Evolutionary conservation across 2,329 filamentous ascomycete genomes (phyloP).

Genomic region (Cytospora schulzeri): DNA sequence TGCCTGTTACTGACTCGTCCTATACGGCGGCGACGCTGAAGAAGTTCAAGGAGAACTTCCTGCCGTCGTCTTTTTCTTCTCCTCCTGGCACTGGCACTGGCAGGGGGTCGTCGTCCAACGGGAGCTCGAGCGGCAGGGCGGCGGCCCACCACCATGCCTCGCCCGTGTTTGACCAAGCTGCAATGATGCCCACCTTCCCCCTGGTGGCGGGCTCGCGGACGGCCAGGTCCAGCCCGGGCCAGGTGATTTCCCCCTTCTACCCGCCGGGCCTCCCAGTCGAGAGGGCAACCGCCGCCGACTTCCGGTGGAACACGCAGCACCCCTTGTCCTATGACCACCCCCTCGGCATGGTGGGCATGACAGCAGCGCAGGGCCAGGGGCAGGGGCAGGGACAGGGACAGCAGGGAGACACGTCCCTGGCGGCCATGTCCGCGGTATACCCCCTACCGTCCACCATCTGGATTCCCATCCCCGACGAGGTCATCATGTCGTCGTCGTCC

Average conservation of each 20-base stretch:
- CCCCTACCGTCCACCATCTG: conserved; percentile 33
- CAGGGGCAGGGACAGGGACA: conserved; percentile 29
- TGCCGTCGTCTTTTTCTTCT: conserved; percentile 10
- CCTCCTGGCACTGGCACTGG: too few relatives aligned
- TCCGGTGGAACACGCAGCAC: conserved; percentile 34
- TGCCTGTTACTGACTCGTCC: conserved; percentile 37
- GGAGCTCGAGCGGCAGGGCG: conserved; percentile 6
- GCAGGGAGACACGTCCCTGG: conserved; percentile 32
- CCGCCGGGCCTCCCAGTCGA: conserved; percentile 31
- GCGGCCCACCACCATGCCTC: conserved; percentile 13
- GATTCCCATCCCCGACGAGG: conserved; percentile 28
- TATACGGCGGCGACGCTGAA: conserved; percentile 39
- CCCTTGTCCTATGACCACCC: conserved; percentile 29
- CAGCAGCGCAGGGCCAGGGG: not conserved
- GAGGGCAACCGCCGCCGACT: conserved; percentile 18
- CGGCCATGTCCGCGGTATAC: conserved; percentile 30
- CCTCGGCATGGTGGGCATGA: conserved; percentile 26
- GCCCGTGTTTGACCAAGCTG: conserved; percentile 6
- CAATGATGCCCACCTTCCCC: conserved; percentile 17
- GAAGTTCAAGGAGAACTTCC: conserved; percentile 33
- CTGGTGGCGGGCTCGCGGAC: conserved; percentile 33
- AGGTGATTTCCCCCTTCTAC: conserved; percentile 33
- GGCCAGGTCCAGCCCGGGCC: conserved; percentile 37
- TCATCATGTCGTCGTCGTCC: conserved; percentile 49
- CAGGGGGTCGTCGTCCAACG: conserved; percentile 15